phyloP scores from a whole-genome alignment of 805 yeast species.

The Wickerhamiella cacticola region DNA sequence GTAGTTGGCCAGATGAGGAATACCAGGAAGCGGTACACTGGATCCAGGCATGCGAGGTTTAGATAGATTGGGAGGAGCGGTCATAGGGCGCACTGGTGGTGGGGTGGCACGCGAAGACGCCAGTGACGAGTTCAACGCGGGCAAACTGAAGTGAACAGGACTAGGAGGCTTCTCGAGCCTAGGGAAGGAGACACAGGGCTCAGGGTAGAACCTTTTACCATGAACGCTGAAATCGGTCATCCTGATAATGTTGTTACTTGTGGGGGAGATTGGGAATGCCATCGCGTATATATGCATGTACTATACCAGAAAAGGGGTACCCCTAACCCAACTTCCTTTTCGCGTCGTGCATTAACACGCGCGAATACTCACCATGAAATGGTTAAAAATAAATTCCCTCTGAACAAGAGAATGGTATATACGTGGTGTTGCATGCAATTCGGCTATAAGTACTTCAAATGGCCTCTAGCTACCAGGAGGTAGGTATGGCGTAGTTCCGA shows the following conservation, averaged over 20 bases:
- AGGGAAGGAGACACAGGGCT: constrained; percentile 8
- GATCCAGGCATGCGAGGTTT: background rate
- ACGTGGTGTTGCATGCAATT: too few relatives aligned
- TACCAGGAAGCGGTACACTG: constrained; percentile 1
- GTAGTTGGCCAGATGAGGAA: constrained; percentile 7
- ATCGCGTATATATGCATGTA: constrained; percentile 10
- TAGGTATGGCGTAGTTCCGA: too few relatives aligned
- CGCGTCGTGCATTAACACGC: constrained; percentile 6
- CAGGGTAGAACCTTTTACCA: constrained; percentile 11
- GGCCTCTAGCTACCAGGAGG: too few relatives aligned
- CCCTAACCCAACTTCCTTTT: constrained; percentile 4
- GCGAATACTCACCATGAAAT: background rate
- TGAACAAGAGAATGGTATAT: too few relatives aligned
- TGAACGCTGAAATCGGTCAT: constrained; percentile 8
- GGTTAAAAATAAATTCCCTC: background rate
- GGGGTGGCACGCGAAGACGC: constrained; percentile 8
- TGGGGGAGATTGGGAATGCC: too few relatives aligned
- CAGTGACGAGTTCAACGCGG: constrained; percentile 3
- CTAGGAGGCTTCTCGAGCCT: constrained; percentile 9
- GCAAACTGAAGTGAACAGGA: constrained; percentile 7
- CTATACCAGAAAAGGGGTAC: background rate
- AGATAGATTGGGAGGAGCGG: background rate
- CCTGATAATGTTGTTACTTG: background rate
- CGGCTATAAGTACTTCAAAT: too few relatives aligned
- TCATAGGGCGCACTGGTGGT: background rate